phyloP scores from a whole-genome alignment of 2,329 filamentous ascomycete genomes.

The Scytalidium lignicola region DNA sequence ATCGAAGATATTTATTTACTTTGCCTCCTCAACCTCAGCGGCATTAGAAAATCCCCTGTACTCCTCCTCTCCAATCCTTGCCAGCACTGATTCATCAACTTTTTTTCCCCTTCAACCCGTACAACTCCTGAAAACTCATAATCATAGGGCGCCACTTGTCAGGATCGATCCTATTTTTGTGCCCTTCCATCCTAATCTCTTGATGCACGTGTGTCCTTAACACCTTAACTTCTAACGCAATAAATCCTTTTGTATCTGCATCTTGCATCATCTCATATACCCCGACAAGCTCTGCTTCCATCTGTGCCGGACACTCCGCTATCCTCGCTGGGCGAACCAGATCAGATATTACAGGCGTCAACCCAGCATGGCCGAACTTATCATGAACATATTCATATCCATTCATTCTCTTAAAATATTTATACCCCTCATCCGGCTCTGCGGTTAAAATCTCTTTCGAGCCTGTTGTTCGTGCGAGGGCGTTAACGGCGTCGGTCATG shows the following conservation, averaged over 20 bases:
- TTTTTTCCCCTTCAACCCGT: conserved; percentile 30
- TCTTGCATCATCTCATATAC: conserved; percentile 30
- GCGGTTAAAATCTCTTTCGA: background rate
- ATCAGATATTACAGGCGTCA: conserved; percentile 31
- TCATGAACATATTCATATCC: conserved; percentile 34
- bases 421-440: conserved; percentile 14
- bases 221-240: conserved; percentile 33
- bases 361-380: conserved; percentile 30
- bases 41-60: conserved; percentile 19
- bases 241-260: conserved; percentile 22
- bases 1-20: too few species aligned
- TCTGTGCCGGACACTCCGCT: conserved; percentile 36
- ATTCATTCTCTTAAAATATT: conserved; percentile 22
- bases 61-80: conserved; percentile 27
- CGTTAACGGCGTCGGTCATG: conserved; percentile 30
- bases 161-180: conserved; percentile 35
- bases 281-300: conserved; percentile 34
- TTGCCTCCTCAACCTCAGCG: background rate
- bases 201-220: conserved; percentile 30
- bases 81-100: conserved; percentile 18
- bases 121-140: conserved; percentile 39
- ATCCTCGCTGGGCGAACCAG: conserved; percentile 31
- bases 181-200: conserved; percentile 30
- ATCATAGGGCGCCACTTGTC: conserved; percentile 39
- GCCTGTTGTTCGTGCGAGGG: conserved; percentile 12